Evolutionary conservation across 2,329 filamentous ascomycete genomes (phyloP).

Genomic region (Fusarium compactum): DNA sequence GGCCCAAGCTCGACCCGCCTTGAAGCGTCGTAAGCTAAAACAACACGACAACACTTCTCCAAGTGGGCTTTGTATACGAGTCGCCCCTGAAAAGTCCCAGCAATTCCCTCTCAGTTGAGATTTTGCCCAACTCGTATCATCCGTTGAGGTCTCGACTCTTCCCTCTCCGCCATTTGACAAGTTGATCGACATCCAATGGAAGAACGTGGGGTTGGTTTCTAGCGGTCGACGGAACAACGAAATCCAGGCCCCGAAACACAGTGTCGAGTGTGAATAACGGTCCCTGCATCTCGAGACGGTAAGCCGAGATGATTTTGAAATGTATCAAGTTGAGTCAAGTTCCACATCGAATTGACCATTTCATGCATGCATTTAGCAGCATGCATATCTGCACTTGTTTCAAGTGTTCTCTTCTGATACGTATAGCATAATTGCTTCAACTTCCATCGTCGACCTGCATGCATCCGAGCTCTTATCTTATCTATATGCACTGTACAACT

Average conservation of each 20-base stretch:
- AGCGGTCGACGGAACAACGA: constrained; percentile 40
- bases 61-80: constrained; percentile 11
- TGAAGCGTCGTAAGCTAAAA: constrained; percentile 19
- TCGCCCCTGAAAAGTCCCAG: neutral
- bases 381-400: neutral
- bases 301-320: neutral
- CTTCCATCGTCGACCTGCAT: neutral
- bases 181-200: constrained; percentile 11
- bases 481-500: constrained; percentile 45
- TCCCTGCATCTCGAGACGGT: neutral
- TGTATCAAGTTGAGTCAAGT: neutral
- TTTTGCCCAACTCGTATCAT: constrained; percentile 34
- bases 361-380: neutral
- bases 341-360: neutral
- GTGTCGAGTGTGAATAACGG: constrained; percentile 14
- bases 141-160: constrained; percentile 16
- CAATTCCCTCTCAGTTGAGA: constrained; percentile 12
- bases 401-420: neutral
- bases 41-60: neutral
- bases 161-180: constrained; percentile 22
- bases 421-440: neutral
- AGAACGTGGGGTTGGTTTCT: constrained; percentile 34
- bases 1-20: constrained; percentile 3
- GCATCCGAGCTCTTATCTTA: constrained; percentile 35
- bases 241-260: constrained; percentile 36